phyloP scores from a whole-genome alignment of 345 rosid genomes.

The Corchorus olitorius region DNA sequence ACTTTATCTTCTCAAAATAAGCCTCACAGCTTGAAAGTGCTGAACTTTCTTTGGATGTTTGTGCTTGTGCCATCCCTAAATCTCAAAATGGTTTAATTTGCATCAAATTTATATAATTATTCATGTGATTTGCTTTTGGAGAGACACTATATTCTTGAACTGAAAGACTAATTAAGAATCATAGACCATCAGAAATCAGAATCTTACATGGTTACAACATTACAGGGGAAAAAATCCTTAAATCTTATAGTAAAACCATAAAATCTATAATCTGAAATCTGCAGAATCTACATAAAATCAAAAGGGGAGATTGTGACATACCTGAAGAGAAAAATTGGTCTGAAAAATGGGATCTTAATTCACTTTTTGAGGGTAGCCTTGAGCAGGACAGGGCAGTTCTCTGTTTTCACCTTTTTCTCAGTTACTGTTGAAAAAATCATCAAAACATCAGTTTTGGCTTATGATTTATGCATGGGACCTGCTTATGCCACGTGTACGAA shows the following conservation, averaged over 20 bases:
- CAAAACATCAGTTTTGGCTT: background rate
- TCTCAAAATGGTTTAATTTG: background rate
- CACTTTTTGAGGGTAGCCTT: background rate
- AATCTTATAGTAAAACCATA: background rate
- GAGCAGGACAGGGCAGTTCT: background rate
- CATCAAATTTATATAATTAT: background rate
- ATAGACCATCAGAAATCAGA: background rate
- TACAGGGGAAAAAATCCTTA: too few relatives aligned
- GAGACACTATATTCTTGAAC: background rate
- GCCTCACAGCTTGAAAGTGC: constrained; percentile 57
- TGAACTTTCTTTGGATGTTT: constrained; percentile 28
- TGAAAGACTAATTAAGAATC: background rate
- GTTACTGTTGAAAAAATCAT: background rate
- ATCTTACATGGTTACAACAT: background rate
- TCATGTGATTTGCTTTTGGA: background rate
- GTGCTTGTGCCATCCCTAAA: constrained; percentile 44
- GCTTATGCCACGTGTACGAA: background rate
- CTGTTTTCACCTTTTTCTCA: background rate
- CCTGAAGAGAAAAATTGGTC: constrained; percentile 1
- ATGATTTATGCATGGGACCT: background rate
- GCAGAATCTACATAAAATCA: background rate
- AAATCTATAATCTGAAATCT: background rate
- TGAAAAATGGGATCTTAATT: background rate
- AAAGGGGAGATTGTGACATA: background rate
- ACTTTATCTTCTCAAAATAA: constrained; percentile 70